Conservation (phyloP, 305 asterid species). For the Rubia balearica region DNA sequence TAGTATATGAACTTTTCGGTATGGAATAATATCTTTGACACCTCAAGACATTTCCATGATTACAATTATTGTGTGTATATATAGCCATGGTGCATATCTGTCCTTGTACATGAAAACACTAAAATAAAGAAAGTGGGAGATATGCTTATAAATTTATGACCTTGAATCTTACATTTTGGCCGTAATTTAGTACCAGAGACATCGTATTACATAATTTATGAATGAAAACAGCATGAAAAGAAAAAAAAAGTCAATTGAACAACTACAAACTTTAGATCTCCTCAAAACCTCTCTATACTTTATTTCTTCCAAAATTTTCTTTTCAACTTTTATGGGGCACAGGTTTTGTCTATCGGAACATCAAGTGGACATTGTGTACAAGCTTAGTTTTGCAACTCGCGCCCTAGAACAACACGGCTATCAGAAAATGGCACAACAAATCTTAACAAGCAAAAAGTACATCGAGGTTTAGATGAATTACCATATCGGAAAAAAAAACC, state of each 20-base stretch:
- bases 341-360: constrained; percentile 15
- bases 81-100: no score
- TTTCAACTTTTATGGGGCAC: constrained; percentile 10
- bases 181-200: no score
- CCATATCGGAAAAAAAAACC: constrained; percentile 34
- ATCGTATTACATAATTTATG: constrained; percentile 40
- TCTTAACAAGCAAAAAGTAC: neutral
- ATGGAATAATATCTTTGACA: no score
- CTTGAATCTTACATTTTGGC: constrained; percentile 27
- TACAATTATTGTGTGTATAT: no score
- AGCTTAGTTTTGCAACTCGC: constrained; percentile 22
- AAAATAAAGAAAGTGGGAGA: neutral
- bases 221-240: constrained; percentile 23
- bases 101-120: neutral
- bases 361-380: constrained; percentile 16
- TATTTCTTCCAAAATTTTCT: constrained; percentile 25
- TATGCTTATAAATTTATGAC: neutral
- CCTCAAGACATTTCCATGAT: no score
- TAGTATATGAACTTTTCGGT: no score
- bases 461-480: constrained; percentile 16
- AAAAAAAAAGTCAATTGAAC: constrained; percentile 29
- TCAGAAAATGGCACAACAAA: neutral
- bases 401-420: constrained; percentile 14
- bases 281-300: constrained; percentile 19
- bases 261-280: constrained; percentile 33